phyloP scores from a whole-genome alignment of 2,329 filamentous ascomycete species.

The Stagonosporopsis vannaccii region DNA sequence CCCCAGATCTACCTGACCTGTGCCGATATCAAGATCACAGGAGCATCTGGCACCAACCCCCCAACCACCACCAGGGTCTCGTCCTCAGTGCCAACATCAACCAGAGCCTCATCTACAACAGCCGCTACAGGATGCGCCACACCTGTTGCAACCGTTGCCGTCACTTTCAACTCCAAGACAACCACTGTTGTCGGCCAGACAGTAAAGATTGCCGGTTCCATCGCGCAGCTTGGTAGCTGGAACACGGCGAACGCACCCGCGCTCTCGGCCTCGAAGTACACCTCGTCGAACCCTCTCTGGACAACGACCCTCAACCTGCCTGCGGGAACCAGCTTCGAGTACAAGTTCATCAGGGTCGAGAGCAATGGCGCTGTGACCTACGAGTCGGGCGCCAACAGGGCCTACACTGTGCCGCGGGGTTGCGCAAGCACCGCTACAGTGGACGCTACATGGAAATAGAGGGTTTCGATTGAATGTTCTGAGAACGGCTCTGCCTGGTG shows the following conservation, averaged over 20 bases:
- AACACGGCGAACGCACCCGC: slow-evolving; percentile 50
- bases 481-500: not conserved
- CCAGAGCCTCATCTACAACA: slow-evolving; percentile 21
- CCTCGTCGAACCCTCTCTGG: slow-evolving; percentile 56
- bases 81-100: slow-evolving; percentile 18
- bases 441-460: slow-evolving; percentile 35
- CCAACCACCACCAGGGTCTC: slow-evolving; percentile 25
- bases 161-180: slow-evolving; percentile 58
- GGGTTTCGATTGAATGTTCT: too few relatives aligned
- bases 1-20: slow-evolving; percentile 44
- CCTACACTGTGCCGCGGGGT: slow-evolving; percentile 43
- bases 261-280: slow-evolving; percentile 54
- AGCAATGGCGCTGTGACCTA: slow-evolving; percentile 56
- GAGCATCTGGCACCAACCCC: slow-evolving; percentile 19
- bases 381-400: slow-evolving; percentile 54
- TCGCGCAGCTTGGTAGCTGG: slow-evolving; percentile 55
- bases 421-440: slow-evolving; percentile 30
- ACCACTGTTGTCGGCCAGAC: slow-evolving; percentile 59
- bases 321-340: slow-evolving; percentile 54
- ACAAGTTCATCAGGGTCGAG: slow-evolving; percentile 57
- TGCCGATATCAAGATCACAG: slow-evolving; percentile 42
- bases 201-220: slow-evolving; percentile 55
- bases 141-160: slow-evolving; percentile 37
- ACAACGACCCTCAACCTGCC: slow-evolving; percentile 50
- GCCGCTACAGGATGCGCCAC: slow-evolving; percentile 32